Evolutionary conservation across 2,329 filamentous ascomycete genomes (phyloP), one percentile per base, ranked within the genome.

Genomic region (Aspergillus fijiensis): DNA sequence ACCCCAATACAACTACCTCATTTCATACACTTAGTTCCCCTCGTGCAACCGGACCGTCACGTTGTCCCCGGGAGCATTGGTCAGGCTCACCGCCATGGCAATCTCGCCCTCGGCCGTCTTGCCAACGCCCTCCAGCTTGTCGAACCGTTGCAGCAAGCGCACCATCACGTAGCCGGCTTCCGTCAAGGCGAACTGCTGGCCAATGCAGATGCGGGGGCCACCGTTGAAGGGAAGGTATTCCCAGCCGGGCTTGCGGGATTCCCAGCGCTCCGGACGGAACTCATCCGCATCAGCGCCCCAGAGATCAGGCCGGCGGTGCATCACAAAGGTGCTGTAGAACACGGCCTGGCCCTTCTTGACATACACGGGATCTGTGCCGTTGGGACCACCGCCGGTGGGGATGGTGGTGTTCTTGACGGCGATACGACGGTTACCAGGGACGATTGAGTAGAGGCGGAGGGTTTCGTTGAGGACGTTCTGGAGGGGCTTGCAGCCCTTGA

Each of bases 131-230:
- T 86, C 84, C 7, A 92, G 79, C 11, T 81, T 76, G 57, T 87
- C 85, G 70, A 89, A 95, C 25, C 83, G 81, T 79, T 94, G 91
- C 70, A 93, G 85, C 65, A 94, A 70, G 49, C 90, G 80, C 29
- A 88, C 87, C 61, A 92, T 81, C 10, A 89, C 87, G 71, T 93
- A 93, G 0, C 72, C 71, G 4, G 74, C 69, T 79, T 93, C 89
- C 0, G 89, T 91, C 51, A 93, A 76, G 14, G 90, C 91, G 72
- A 92, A 94, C 74, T 94, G 89, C 80, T 94, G 89, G 1, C 89
- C 89, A 60, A 92, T 85, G 74, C 89, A 91, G 70, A 91, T 89
- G 33, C 89, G 80, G 49, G 89, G 87, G 1, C 89, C 89, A 11
- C 87, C 87, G 71, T 91, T 91, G 75, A 92, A 91, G 4, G 89